Conservation (phyloP, 2,329 filamentous ascomycete species). For the Aspergillus versicolor region DNA sequence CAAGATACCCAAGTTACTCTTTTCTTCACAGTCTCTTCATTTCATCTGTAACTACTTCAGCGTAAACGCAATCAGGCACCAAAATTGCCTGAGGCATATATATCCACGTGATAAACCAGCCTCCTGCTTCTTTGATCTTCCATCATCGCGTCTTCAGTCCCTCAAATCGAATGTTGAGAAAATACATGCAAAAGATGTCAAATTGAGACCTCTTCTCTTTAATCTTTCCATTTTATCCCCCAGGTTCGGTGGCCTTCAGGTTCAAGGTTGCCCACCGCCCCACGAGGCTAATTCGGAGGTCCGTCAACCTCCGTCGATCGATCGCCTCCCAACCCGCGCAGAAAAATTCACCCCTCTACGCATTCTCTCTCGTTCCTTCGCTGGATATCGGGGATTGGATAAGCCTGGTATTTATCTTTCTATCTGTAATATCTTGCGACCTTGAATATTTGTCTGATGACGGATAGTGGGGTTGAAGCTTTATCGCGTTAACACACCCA, state of each 20-base stretch:
- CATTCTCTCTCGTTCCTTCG: background rate
- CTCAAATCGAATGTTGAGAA: background rate
- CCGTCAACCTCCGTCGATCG: slow-evolving; percentile 22
- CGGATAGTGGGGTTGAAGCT: slow-evolving; percentile 20
- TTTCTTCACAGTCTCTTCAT: background rate
- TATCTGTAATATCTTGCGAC: background rate
- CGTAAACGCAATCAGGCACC: background rate
- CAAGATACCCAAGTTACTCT: slow-evolving; percentile 1
- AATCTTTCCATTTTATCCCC: background rate
- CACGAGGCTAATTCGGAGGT: slow-evolving; percentile 29
- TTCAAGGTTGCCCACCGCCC: slow-evolving; percentile 20
- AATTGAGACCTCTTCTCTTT: background rate
- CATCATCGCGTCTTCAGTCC: background rate
- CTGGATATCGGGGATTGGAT: slow-evolving; percentile 2
- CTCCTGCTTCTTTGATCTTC: background rate
- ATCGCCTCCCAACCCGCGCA: slow-evolving; percentile 15
- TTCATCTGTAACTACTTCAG: background rate
- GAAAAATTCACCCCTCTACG: slow-evolving; percentile 9
- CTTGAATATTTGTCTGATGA: slow-evolving; percentile 8
- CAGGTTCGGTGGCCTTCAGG: background rate
- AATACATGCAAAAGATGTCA: background rate
- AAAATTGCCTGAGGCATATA: background rate
- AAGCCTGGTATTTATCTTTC: background rate
- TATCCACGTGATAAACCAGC: background rate
- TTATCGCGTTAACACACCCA: slow-evolving; percentile 25